A percentile compares a stretch with the other conserved stretches of the same genome.
phyloP scores from a whole-genome alignment of 2,329 filamentous ascomycete genomes.

The Neofusicoccum ribis region DNA sequence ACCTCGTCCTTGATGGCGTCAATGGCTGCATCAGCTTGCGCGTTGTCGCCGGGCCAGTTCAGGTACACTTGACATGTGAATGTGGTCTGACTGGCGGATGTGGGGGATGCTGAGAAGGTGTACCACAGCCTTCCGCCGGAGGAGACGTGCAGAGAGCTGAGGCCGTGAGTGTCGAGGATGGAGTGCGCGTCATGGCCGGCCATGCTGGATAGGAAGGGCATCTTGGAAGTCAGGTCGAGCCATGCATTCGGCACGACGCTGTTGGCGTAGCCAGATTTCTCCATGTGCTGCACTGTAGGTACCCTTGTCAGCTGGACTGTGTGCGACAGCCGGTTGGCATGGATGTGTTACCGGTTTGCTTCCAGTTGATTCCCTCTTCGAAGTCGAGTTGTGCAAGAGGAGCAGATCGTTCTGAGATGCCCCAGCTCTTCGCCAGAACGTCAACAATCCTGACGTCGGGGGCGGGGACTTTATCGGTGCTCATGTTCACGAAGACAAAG shows the following conservation, averaged over 20 bases:
- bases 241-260: background rate
- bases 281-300: constrained; percentile 14
- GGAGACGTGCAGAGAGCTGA: constrained; percentile 19
- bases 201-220: background rate
- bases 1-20: constrained; percentile 21
- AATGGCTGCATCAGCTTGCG: background rate
- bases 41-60: background rate
- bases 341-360: constrained; percentile 28
- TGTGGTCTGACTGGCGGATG: constrained; percentile 14
- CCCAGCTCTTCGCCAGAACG: constrained; percentile 21
- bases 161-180: background rate
- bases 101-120: constrained; percentile 20
- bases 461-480: constrained; percentile 20
- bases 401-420: constrained; percentile 23
- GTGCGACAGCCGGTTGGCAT: constrained; percentile 9
- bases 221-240: background rate
- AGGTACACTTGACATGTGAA: constrained; percentile 23
- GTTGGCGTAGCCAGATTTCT: background rate
- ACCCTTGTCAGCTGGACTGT: constrained; percentile 7
- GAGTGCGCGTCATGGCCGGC: background rate
- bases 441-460: constrained; percentile 22
- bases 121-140: constrained; percentile 21
- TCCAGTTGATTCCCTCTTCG: constrained; percentile 44
- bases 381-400: constrained; percentile 37
- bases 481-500: constrained; percentile 33